Evolutionary conservation across 176 grass and related monocot species (phyloP).

Genomic region (Urochloa ruziziensis): DNA sequence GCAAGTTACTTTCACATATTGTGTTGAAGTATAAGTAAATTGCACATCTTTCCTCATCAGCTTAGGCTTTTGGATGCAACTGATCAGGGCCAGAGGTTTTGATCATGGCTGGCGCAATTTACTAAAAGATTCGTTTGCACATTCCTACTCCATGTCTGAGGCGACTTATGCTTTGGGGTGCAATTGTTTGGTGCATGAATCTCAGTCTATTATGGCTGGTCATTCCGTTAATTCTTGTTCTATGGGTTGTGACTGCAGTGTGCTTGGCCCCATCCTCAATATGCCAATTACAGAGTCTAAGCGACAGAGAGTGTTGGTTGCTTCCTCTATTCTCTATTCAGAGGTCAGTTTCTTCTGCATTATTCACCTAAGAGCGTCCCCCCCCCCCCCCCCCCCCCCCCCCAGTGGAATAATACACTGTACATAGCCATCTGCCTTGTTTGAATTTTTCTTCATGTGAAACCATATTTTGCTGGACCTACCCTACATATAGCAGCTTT

Average conservation of each 20-base stretch:
- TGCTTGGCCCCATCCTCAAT: slow-evolving; percentile 96
- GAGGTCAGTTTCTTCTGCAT: slow-evolving; percentile 64
- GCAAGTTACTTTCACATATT: slow-evolving; percentile 12
- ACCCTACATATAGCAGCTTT: too few species aligned
- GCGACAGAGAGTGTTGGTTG: slow-evolving; percentile 94
- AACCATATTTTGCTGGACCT: neutral
- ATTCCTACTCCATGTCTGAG: neutral
- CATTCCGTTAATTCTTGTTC: slow-evolving; percentile 39
- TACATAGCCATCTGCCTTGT: slow-evolving; percentile 1
- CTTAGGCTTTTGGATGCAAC: neutral
- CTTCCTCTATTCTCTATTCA: slow-evolving; percentile 92
- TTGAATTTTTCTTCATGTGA: neutral
- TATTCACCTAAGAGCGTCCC: slow-evolving; percentile 21
- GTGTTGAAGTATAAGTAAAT: neutral
- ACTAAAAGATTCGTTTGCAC: neutral
- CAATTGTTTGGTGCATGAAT: neutral
- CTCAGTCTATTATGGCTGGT: neutral
- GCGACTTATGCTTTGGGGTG: neutral
- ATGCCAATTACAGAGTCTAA: slow-evolving; percentile 93
- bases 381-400: too few species aligned
- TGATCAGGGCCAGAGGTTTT: neutral
- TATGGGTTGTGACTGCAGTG: slow-evolving; percentile 64
- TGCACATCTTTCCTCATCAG: neutral
- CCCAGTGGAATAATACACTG: too few species aligned
- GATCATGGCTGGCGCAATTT: neutral